phyloP scores from a whole-genome alignment of 148 eudicot genomes.

The Dysphania ambrosioides region DNA sequence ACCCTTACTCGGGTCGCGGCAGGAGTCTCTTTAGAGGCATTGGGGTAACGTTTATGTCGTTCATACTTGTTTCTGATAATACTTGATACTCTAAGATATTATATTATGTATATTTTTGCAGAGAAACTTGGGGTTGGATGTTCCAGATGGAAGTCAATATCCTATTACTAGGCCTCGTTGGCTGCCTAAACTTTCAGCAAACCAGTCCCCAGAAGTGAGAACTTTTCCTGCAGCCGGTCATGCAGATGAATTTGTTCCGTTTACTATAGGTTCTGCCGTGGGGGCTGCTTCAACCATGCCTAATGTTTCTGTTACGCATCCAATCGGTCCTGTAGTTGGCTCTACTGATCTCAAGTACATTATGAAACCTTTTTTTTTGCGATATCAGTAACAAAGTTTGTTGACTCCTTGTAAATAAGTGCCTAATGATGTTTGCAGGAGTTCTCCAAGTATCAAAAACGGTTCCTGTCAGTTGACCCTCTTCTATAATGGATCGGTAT shows the following conservation, averaged over 20 bases:
- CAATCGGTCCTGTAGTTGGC: conserved; percentile 43
- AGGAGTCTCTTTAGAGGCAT: not conserved
- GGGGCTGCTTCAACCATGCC: conserved; percentile 23
- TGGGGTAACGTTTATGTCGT: not conserved
- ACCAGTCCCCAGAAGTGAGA: not conserved
- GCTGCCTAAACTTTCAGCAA: conserved; percentile 16
- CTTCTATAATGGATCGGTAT: conserved; percentile 73
- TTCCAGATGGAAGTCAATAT: conserved; percentile 38
- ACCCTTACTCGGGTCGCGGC: not conserved
- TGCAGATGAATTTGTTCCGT: conserved; percentile 28
- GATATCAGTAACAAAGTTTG: too few relatives aligned
- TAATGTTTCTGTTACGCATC: conserved; percentile 19
- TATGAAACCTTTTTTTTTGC: not conserved
- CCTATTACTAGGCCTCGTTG: conserved; percentile 27
- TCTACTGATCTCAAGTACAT: conserved; percentile 65
- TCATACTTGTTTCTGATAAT: too few relatives aligned
- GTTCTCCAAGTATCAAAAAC: conserved; percentile 31
- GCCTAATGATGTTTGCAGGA: conserved; percentile 32
- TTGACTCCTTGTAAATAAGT: not conserved
- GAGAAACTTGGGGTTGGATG: conserved; percentile 36
- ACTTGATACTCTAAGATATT: too few relatives aligned
- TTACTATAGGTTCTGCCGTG: conserved; percentile 26
- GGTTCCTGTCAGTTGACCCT: conserved; percentile 69
- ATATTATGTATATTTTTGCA: conserved; percentile 17
- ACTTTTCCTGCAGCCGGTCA: not conserved